Evolutionary conservation across 2,329 filamentous ascomycete species (phyloP), one percentile per base, ranked within the genome.

Genomic region (Alternaria gansuensis): DNA sequence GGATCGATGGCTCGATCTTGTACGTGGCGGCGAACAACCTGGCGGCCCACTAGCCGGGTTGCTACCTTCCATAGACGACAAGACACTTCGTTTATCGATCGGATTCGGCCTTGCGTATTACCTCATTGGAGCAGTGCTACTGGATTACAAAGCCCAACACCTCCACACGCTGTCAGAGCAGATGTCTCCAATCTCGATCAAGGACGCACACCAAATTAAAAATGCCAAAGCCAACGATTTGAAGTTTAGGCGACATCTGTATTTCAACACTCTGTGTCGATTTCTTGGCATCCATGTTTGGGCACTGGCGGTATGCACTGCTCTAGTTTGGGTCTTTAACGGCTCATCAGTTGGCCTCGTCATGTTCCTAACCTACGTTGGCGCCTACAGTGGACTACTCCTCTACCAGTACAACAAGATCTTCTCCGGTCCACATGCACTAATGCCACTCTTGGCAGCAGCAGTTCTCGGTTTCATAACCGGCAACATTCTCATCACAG

Each of bases 101-200:
- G 84, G 84, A 2, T 85, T 86, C 61, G 82, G 82, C n/a, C 75
- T 87, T 33, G 82, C 82, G 0, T 87, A 86, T 68, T 87, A 86
- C 63, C 75, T 86, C 17, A 79, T 86, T 24, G 83, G 84, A 26
- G 84, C 84, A 11, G 83, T 86, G 2, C 75, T 84, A 23, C 82
- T 87, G 26, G 84, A 87, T 63, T 81, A 82, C 61, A 84, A 85
- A 57, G 82, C 83, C 21, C 81, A 83, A 52, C 80, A 83, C 59
- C 75, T 85, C 1, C 80, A 83, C 59, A 78, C 77, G 11, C 66
- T 79, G 2, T 79, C 81, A 3, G 79, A 82, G 50, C 75, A 79
- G 26, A 73, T 80, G 59, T 71, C 76, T 2, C 77, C 79, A 10
- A 65, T 76, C 5, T 77, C 78, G 2, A 79, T 83, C 37, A 75